Evolutionary conservation across 371 early-diverging fungal genomes (phyloP).

Genomic region (Rhizopus delemar): DNA sequence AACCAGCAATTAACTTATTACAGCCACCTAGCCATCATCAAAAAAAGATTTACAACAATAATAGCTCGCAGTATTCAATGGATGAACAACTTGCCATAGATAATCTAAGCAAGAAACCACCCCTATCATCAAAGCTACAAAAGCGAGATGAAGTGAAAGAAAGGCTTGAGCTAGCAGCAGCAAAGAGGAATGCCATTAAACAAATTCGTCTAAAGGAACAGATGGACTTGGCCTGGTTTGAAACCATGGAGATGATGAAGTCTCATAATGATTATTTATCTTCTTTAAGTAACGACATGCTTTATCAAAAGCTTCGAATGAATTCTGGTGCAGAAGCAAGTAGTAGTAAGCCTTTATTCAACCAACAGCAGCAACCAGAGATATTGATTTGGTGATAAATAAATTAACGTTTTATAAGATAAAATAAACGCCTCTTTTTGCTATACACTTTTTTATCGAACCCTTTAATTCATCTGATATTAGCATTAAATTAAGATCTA

Average conservation of each 20-base stretch:
- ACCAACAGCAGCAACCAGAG: conserved; percentile 3
- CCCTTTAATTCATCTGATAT: too few relatives aligned
- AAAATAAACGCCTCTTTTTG: too few relatives aligned
- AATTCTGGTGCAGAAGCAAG: background rate
- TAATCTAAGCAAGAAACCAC: background rate
- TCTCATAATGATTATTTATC: background rate
- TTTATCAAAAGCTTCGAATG: conserved; percentile 1
- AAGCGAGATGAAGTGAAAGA: conserved; percentile 5
- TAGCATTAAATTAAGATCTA: too few relatives aligned
- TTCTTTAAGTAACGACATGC: background rate
- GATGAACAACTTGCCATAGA: background rate
- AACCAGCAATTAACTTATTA: background rate
- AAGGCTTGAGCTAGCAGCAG: conserved; percentile 14
- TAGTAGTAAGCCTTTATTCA: background rate
- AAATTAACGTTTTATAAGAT: background rate
- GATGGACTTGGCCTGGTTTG: conserved; percentile 11
- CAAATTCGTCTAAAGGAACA: conserved; percentile 14
- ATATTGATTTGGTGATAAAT: conserved; percentile 1
- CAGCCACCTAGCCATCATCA: background rate
- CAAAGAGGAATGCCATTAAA: conserved; percentile 13
- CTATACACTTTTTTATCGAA: too few relatives aligned
- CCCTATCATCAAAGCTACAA: background rate
- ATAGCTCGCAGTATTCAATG: background rate
- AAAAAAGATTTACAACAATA: background rate
- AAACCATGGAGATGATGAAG: conserved; percentile 9